Evolutionary conservation across 2,329 filamentous ascomycete species (phyloP).

Genomic region (Metarhizium album): DNA sequence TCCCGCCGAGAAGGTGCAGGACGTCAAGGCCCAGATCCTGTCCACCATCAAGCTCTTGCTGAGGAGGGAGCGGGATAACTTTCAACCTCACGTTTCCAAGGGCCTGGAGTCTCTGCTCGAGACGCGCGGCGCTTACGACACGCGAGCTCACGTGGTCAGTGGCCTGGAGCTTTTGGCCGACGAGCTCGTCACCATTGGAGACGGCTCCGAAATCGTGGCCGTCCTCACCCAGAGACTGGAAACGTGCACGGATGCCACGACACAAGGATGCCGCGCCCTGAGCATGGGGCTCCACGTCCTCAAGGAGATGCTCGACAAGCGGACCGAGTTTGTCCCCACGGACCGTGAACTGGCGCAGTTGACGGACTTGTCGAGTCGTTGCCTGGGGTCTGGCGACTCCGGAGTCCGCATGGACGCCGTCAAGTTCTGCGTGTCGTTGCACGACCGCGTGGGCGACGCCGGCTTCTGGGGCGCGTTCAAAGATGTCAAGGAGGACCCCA

Average conservation of each 20-base stretch:
- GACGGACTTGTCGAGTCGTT: constrained; percentile 39
- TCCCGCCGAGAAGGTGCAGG: constrained; percentile 53
- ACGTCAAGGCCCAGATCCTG: constrained; percentile 64
- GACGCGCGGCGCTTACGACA: constrained; percentile 56
- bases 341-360: constrained; percentile 42
- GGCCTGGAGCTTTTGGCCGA: constrained; percentile 65
- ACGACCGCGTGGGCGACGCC: constrained; percentile 48
- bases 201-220: constrained; percentile 47
- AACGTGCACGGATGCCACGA: constrained; percentile 26
- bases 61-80: constrained; percentile 53
- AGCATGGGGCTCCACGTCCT: constrained; percentile 56
- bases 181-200: constrained; percentile 57
- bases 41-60: constrained; percentile 65
- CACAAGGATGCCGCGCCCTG: constrained; percentile 40
- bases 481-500: constrained; percentile 56
- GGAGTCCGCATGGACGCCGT: constrained; percentile 66
- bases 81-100: constrained; percentile 55
- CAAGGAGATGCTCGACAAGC: constrained; percentile 44
- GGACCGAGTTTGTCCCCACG: constrained; percentile 35
- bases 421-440: constrained; percentile 64
- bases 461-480: constrained; percentile 59
- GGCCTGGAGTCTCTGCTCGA: constrained; percentile 57
- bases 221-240: constrained; percentile 41
- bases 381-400: constrained; percentile 49
- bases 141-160: constrained; percentile 59